Percentiles rank a stretch among this genome's conserved stretches.
phyloP scores from a whole-genome alignment of 768 basidiomycete species.

The Psilocybe azurescens region DNA sequence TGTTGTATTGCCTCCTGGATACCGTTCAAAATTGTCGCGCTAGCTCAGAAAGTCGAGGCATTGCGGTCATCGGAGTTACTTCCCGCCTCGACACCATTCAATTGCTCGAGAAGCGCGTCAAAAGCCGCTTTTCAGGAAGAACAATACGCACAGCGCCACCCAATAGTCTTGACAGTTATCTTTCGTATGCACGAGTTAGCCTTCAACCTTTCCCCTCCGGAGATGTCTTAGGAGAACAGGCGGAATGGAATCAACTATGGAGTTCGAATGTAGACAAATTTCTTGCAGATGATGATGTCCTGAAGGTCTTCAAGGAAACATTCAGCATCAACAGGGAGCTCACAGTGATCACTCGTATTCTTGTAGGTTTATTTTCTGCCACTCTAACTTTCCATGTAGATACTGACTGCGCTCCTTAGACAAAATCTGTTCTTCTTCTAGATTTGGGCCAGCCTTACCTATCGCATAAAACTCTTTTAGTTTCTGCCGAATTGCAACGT shows the following conservation, averaged over 20 bases:
- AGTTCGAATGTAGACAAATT: slow-evolving; percentile 57
- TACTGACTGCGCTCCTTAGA: slow-evolving; percentile 35
- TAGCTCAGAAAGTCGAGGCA: slow-evolving; percentile 60
- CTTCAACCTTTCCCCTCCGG: slow-evolving; percentile 40
- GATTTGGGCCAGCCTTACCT: slow-evolving; percentile 60
- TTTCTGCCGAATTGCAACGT: slow-evolving; percentile 57
- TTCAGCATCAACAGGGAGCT: slow-evolving; percentile 67
- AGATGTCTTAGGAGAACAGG: slow-evolving; percentile 27
- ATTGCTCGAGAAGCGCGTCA: slow-evolving; percentile 93
- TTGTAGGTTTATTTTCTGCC: slow-evolving; percentile 50
- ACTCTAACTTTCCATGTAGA: background rate
- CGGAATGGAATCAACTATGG: slow-evolving; percentile 75
- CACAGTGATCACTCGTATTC: slow-evolving; percentile 57
- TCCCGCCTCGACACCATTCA: slow-evolving; percentile 88
- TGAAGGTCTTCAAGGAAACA: slow-evolving; percentile 56
- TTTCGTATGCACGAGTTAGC: slow-evolving; percentile 49
- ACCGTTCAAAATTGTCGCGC: slow-evolving; percentile 87
- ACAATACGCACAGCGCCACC: slow-evolving; percentile 81
- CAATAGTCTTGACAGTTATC: slow-evolving; percentile 51
- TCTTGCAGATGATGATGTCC: slow-evolving; percentile 51
- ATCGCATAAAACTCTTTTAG: slow-evolving; percentile 45
- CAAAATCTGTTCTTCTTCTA: slow-evolving; percentile 47
- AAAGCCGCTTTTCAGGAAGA: slow-evolving; percentile 95
- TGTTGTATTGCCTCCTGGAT: slow-evolving; percentile 95
- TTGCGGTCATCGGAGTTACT: slow-evolving; percentile 88